phyloP scores from a whole-genome alignment of 495 filamentous ascomycete genomes.

The Platismatia glauca region DNA sequence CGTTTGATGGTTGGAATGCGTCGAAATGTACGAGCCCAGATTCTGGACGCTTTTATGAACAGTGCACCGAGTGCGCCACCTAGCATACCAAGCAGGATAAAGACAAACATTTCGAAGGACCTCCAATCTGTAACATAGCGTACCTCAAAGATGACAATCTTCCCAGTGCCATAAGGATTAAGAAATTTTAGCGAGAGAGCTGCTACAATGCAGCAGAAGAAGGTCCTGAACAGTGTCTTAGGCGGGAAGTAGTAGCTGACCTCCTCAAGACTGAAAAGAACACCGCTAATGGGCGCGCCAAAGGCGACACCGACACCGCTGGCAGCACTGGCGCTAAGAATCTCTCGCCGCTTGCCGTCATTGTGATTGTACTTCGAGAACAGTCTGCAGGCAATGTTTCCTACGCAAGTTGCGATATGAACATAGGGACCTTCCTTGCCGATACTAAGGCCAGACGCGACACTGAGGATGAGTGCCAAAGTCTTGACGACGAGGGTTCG shows the following conservation, averaged over 20 bases:
- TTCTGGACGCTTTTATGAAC: conserved; percentile 89
- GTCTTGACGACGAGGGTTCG: conserved; percentile 86
- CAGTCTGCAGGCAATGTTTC: conserved; percentile 87
- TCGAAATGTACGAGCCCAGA: conserved; percentile 85
- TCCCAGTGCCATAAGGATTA: conserved; percentile 91
- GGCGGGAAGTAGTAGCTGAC: conserved; percentile 96
- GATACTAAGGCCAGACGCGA: conserved; percentile 84
- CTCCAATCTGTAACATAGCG: conserved; percentile 89
- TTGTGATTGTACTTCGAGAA: conserved; percentile 92
- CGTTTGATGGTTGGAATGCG: conserved; percentile 70
- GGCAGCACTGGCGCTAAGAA: conserved; percentile 84
- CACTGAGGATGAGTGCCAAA: conserved; percentile 71
- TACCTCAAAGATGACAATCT: conserved; percentile 94
- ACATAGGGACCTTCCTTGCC: conserved; percentile 98
- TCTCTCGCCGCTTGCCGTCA: conserved; percentile 83
- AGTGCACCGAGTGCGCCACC: conserved; percentile 79
- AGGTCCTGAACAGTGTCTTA: conserved; percentile 96
- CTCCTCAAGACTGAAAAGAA: conserved; percentile 91
- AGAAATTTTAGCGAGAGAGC: conserved; percentile 86
- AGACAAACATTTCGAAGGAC: conserved; percentile 80
- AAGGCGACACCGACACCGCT: conserved; percentile 93
- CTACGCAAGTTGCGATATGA: conserved; percentile 91
- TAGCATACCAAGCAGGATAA: conserved; percentile 74
- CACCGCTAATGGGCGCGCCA: conserved; percentile 85
- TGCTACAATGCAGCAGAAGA: conserved; percentile 94